Conservation (phyloP, 139 green algal species). For the Closterium sp. region DNA sequence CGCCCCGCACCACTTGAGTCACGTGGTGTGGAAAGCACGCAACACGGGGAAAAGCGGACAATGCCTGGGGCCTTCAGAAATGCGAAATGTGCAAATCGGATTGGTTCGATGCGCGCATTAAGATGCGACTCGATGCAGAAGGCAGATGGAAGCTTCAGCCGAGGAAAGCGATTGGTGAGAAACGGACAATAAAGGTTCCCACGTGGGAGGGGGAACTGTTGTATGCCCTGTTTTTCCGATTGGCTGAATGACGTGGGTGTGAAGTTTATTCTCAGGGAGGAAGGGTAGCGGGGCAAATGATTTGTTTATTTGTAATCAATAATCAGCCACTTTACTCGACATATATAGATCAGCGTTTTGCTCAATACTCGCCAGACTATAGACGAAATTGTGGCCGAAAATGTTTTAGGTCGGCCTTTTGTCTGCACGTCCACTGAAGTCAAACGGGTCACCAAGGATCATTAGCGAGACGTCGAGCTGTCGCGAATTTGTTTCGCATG, state of each 20-base stretch:
- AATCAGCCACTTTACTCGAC: too few species aligned
- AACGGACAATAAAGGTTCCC: not conserved
- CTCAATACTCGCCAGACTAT: too few species aligned
- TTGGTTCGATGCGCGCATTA: not conserved
- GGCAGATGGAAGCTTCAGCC: not conserved
- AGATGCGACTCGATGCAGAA: not conserved
- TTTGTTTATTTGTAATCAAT: too few species aligned
- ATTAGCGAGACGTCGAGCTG: too few species aligned
- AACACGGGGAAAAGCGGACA: not conserved
- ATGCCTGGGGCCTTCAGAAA: not conserved
- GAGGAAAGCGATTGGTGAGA: not conserved
- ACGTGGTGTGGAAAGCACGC: not conserved
- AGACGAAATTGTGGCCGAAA: too few species aligned
- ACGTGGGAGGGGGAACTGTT: not conserved
- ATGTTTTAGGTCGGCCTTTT: too few species aligned
- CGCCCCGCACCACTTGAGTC: not conserved
- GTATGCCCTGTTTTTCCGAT: not conserved
- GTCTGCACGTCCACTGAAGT: too few species aligned
- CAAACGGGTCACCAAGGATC: too few species aligned
- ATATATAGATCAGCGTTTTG: too few species aligned
- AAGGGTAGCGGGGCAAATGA: too few species aligned
- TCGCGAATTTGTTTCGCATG: too few species aligned
- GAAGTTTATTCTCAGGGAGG: too few species aligned
- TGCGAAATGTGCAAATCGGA: slow-evolving; percentile 5
- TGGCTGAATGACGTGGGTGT: not conserved